Evolutionary conservation across 2,329 filamentous ascomycete species (phyloP), one percentile per base, ranked within the genome.

Genomic region (Aspergillus niger): DNA sequence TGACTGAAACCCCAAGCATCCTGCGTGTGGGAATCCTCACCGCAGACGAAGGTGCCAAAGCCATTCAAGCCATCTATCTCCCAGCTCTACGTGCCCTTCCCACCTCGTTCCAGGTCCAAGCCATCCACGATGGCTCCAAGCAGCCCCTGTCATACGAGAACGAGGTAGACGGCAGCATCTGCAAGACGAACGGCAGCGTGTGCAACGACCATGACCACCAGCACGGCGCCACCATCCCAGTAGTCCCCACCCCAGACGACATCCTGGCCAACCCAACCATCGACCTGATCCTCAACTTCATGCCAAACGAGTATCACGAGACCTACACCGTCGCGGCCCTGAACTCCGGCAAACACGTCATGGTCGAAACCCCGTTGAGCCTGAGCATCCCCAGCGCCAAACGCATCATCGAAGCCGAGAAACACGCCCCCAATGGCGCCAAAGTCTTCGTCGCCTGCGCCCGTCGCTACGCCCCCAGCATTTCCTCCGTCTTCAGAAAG

Each of bases 401-500:
- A 26, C 69, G 73, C 0, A 81, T 89, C 22, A 72, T 82, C 30
- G 79, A 75, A 0, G 85, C 85, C 0, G 82, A 86, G 67, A 70
- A 72, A 17, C 65, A 61, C 1, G 78, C 79, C 0, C 59, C 62
- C 30, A 70, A 73, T 2, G 80, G 78, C 0, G 75, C 74, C 4
- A 77, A 71, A 30, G 78, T 87, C 2, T 85, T 89, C 67, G 83
- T 89, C 0, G 85, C 85, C 2, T 86, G 84, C 58, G 86, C 86
- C 79, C 77, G 86, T 20, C 79, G 86, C n/a, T 87, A 87, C 66
- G 85, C 86, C 0, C 73, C 82, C 0, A 79, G 80, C 0, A 87
- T 87, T 63, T 72, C 78, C 0, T 77, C 83, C 24, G 80, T 83
- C 0, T 79, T 88, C 43, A 76, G 80, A 60, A 70, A 75, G 7